These are phyloP conservation scores for Amaranthus tricolor DNA, from an alignment of 179 eudicot genomes.

Conservation along the genomic window DNA sequence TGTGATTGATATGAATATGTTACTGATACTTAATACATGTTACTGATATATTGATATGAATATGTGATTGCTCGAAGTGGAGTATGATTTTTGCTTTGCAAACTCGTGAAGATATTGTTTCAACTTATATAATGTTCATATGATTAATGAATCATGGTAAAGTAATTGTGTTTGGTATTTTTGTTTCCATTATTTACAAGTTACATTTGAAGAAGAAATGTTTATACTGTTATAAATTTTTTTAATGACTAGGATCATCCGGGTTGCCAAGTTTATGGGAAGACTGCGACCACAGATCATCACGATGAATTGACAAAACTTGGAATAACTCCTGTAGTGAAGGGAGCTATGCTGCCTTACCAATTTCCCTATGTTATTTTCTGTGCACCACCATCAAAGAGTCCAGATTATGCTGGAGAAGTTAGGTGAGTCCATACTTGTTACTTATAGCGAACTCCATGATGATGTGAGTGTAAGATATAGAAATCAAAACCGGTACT, in stretches of 20 bases:
- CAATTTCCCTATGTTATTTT: slow-evolving; percentile 75
- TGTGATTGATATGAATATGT: neutral
- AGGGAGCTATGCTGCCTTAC: slow-evolving; percentile 36
- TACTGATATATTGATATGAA: neutral
- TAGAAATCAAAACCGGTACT: neutral
- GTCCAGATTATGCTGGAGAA: slow-evolving; percentile 69
- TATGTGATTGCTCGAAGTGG: neutral
- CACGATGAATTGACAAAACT: slow-evolving; percentile 66
- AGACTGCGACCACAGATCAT: slow-evolving; percentile 66
- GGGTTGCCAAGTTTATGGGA: slow-evolving; percentile 63
- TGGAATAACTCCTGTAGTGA: slow-evolving; percentile 66
- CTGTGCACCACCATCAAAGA: slow-evolving; percentile 79
- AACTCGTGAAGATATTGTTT: neutral
- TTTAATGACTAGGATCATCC: slow-evolving; percentile 53
- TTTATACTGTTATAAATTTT: neutral
- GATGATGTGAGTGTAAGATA: neutral
- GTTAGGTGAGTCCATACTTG: slow-evolving; percentile 41
- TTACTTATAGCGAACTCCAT: neutral
- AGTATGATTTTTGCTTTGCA: neutral
- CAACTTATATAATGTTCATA: neutral
- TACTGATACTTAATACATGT: neutral
- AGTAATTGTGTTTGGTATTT: neutral
- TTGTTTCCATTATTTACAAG: too few species aligned
- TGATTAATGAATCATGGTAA: neutral
- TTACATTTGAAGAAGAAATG: neutral